phyloP scores from a whole-genome alignment of 352 stramenopile species.

The Globisporangium spinosum region DNA sequence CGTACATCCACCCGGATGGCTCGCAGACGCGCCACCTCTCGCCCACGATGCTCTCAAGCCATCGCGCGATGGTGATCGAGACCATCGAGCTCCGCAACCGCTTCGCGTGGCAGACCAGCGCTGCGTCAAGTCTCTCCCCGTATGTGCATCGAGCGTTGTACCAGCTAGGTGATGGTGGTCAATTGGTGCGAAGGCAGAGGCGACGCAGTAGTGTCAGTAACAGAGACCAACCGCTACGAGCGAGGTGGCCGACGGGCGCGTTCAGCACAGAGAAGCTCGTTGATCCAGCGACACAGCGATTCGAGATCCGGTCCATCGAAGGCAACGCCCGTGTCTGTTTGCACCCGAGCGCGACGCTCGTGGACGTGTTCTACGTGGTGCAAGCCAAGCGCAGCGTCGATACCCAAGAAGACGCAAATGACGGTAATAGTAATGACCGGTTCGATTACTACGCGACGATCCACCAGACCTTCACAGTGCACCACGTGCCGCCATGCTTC shows the following conservation, averaged over 20 bases:
- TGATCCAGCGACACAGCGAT: constrained; percentile 30
- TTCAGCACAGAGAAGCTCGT: constrained; percentile 28
- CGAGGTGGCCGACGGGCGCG: constrained; percentile 28
- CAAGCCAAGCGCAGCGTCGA: constrained; percentile 26
- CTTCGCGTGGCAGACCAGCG: constrained; percentile 24
- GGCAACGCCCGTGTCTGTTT: constrained; percentile 43
- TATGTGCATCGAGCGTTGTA: constrained; percentile 41
- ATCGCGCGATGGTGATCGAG: constrained; percentile 39
- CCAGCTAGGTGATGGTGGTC: neutral
- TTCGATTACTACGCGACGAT: constrained; percentile 41
- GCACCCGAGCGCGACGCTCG: constrained; percentile 32
- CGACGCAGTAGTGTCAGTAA: neutral
- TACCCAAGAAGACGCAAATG: constrained; percentile 13
- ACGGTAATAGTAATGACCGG: constrained; percentile 12
- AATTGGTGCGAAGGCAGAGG: neutral
- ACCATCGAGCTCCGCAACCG: constrained; percentile 54
- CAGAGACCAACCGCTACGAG: constrained; percentile 18
- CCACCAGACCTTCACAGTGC: constrained; percentile 37
- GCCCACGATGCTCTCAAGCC: constrained; percentile 44
- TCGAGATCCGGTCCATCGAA: constrained; percentile 69
- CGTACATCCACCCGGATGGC: constrained; percentile 48
- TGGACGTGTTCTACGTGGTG: constrained; percentile 34
- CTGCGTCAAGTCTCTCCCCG: constrained; percentile 18
- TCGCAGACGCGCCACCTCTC: constrained; percentile 52
- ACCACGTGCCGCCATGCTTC: constrained; percentile 33